Conservation (phyloP, 495 filamentous ascomycete genomes). For the Thozetella sp. region DNA sequence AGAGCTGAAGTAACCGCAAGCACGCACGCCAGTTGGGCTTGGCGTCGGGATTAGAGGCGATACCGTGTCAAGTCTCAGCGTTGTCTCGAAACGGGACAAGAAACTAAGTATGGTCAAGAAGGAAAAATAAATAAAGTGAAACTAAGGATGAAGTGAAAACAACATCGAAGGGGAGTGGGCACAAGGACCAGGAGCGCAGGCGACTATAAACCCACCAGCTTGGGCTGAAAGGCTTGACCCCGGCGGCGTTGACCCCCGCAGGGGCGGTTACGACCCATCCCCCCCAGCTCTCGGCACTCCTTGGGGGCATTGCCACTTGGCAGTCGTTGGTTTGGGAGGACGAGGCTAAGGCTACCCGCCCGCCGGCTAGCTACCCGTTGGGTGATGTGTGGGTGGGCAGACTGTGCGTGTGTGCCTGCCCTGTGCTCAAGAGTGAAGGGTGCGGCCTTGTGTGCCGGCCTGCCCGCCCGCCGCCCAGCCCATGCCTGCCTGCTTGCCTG, state of each 20-base stretch:
- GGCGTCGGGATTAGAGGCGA: too few relatives aligned
- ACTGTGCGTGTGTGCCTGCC: background rate
- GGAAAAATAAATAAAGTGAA: background rate
- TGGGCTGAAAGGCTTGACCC: slow-evolving; percentile 35
- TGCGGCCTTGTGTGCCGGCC: background rate
- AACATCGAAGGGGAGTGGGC: slow-evolving; percentile 7
- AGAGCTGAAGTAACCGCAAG: too few relatives aligned
- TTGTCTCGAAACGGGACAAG: too few relatives aligned
- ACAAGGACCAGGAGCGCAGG: slow-evolving; percentile 13
- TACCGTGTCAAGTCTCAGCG: too few relatives aligned
- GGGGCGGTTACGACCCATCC: slow-evolving; percentile 20
- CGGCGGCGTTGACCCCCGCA: slow-evolving; percentile 18
- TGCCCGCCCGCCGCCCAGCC: background rate
- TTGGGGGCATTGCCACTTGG: slow-evolving; percentile 40
- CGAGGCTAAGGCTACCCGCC: slow-evolving; percentile 30
- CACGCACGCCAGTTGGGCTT: too few relatives aligned
- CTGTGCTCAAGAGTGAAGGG: too few relatives aligned
- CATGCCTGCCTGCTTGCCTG: background rate
- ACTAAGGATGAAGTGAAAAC: background rate
- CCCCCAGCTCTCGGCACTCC: slow-evolving; percentile 28
- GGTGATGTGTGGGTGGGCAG: background rate
- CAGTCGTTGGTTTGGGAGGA: slow-evolving; percentile 32
- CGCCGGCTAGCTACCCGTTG: slow-evolving; percentile 23
- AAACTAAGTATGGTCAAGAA: slow-evolving; percentile 11
- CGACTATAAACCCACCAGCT: slow-evolving; percentile 23